Conservation (phyloP, 2,329 filamentous ascomycete species). For the Alternaria atra region DNA sequence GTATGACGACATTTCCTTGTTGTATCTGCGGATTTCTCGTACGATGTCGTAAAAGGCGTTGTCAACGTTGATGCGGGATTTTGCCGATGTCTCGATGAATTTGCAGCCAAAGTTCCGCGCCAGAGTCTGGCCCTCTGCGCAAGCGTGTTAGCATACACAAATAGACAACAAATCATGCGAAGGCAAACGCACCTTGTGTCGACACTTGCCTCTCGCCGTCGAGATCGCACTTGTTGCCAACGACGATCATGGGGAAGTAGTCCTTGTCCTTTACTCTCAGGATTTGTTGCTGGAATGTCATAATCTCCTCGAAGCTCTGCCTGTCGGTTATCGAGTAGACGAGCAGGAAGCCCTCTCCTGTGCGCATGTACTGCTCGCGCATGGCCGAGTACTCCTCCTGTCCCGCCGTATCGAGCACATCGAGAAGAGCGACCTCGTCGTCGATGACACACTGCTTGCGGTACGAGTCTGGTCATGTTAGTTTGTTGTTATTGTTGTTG, state of each 20-base stretch:
- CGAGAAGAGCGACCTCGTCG: constrained; percentile 95
- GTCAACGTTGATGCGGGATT: constrained; percentile 97
- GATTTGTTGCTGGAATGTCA: constrained; percentile 98
- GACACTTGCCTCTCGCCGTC: constrained; percentile 91
- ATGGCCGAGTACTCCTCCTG: constrained; percentile 99
- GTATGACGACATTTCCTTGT: constrained; percentile 96
- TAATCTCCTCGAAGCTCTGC: constrained; percentile 98
- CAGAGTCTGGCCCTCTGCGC: constrained; percentile 84
- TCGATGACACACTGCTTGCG: constrained; percentile 99
- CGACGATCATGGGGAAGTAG: constrained; percentile 99
- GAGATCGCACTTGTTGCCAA: constrained; percentile 99
- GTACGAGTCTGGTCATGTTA: constrained; percentile 80
- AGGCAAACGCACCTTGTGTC: constrained; percentile 76
- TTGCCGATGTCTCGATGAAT: constrained; percentile 99
- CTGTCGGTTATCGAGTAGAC: constrained; percentile 98
- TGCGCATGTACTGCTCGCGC: constrained; percentile 99
- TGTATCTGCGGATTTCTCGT: constrained; percentile 96
- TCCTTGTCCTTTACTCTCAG: constrained; percentile 99
- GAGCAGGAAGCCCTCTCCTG: constrained; percentile 95
- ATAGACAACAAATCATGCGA: constrained; percentile 4
- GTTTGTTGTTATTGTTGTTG: neutral
- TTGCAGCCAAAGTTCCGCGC: constrained; percentile 92
- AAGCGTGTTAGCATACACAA: constrained; percentile 31
- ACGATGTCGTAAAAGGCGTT: constrained; percentile 99
- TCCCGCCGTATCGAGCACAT: constrained; percentile 96